Evolutionary conservation across 345 rosid species (phyloP), one percentile per base, ranked within the genome.

Genomic region (Melaleuca quinquenervia): DNA sequence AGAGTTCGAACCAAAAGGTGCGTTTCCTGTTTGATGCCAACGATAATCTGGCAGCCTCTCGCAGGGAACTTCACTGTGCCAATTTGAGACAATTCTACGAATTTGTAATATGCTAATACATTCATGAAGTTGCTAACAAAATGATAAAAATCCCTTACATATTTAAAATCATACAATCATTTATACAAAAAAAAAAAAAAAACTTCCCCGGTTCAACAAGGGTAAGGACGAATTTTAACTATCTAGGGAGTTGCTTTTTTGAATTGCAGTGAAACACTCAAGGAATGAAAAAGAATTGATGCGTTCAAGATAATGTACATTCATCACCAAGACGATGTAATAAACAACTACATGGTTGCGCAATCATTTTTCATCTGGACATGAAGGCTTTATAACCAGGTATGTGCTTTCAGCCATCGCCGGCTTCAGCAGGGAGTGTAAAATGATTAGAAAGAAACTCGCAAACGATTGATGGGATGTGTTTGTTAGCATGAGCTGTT

Each of bases 361-460:
- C 94, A 94, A 53, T 93, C 95, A 83, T 58, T 55, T 91, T 85
- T 89, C 94, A 52, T 90, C 94, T 24, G 86, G 54, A 24, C 82
- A 82, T 1, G 58, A 26, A 24, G 89, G 55, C 84, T 85, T 89
- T 49, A 89, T 90, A 13, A 85, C 86, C 3, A 22, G 86, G 7
- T 90, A 10, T 76, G 88, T 8, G 64, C 85, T 87, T 48, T 91
- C 93, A 55, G 93, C 92, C 92, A 85, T 93, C 10, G 97, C 96
- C 87, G 96, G 94, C 87, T 88, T 93, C 90, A 4, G 2, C 93
- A 16, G 95, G 3, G 94, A 88, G 86, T 95, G 94, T 86, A 96
- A 83, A 82, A 41, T 41, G 97, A 94, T 94, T 93, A 89, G 94
- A 29, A 96, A 96, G 88, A 95, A 91, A 84, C 89, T 93, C 50